Base-by-base conservation (phyloP, 2,329 filamentous ascomycete genomes). In the Cladobotryum protrusum region DNA sequence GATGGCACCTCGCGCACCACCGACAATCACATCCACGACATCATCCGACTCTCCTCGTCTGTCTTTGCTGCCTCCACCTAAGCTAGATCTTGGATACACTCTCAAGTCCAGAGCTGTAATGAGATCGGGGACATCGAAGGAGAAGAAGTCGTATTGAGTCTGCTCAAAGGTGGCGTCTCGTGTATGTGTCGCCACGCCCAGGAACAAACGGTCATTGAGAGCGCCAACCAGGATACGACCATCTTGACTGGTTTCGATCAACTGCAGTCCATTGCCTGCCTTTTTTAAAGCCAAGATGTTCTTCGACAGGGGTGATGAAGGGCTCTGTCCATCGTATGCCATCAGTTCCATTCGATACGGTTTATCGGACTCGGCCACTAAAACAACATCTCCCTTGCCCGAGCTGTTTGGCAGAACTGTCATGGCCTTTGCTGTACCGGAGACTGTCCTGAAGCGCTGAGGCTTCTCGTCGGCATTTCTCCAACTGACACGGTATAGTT, bases 1-100 rank as follows among this genome's bases (percentile, higher is more conserved):
- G 40, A 97, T 86, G 19, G 81, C 78, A 56, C 93, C 93, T 45
- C 83, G 79, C 5, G 81, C 78, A 55, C 88, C 84, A 47, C 93
- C 93, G 48, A 95, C 70, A 4, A 84, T 85, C 20, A 99, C 67
- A 61, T 95, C 86, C n/a, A 93, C 66, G 9, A 79, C 67, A 36
- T 55, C 59, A 50, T 66, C 46, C 20, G 55, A 63, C 58, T 60
- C 55, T 12, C 55, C 48, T 34, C 61, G 61, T 20, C 53, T 51
- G 35, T 61, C 60, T 49, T 59, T 64, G 49, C 53, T 49, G n/a
- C 53, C 52, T 8, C 35, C 53, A 32, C 45, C 52, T 5, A 43
- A 51, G 8, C 35, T 54, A 9, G 48, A 47, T 48, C 56, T 58
- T 7, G 52, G 36, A 40, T 62, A 63, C 55, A 72, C 68, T 55